Base-by-base conservation (phyloP, 805 yeast genomes). In the Hanseniaspora mollemarum region DNA sequence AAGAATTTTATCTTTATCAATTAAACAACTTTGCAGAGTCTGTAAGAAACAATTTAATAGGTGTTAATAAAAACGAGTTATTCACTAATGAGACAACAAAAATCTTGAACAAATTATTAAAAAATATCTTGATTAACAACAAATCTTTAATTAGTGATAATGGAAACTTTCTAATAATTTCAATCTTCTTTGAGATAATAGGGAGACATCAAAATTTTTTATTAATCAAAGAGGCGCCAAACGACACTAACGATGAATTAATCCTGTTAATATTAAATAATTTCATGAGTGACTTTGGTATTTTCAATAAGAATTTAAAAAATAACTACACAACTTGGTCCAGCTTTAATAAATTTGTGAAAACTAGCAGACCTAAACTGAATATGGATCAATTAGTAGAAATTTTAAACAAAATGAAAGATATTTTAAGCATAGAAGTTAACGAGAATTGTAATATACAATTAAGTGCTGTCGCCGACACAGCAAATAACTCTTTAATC, bases 321-420 rank as follows among this genome's bases (percentile, higher is more conserved):
- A 96, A 88, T 3, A 79, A 87, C 59, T 72, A 78, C 51, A 79
- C 96, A 63, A 75, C 94, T 38, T 92, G 97, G 96, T 90, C 86
- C 63, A 70, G 88, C 55, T 86, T 90, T 58, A 81, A 81, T 60
- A 76, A 94, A 62, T 84, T 88, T 59, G 73, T 87, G 54, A 86
- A 83, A 61, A 69, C 82, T 43, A 81, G 90, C 1, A 82, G 80
- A 60, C 87, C 87, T 33, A 68, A 75, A 44, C 66, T 80, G 37
- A 74, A 80, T 28, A 74, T 70, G 42, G 64, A 57, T 51, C 66
- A 70, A 52, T 70, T 76, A 59, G 80, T 75, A 37, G 77, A 75
- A 55, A 71, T 83, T 31, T 72, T 88, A 28, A 74, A 75, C 55
- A 70, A 88, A 43, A 71, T 82, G 45, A 48, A 48, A 35, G 29